A percentile compares a stretch with the other conserved stretches of the same genome.
Conservation (phyloP, 345 rosid genomes). For the Fremontodendron californicum region DNA sequence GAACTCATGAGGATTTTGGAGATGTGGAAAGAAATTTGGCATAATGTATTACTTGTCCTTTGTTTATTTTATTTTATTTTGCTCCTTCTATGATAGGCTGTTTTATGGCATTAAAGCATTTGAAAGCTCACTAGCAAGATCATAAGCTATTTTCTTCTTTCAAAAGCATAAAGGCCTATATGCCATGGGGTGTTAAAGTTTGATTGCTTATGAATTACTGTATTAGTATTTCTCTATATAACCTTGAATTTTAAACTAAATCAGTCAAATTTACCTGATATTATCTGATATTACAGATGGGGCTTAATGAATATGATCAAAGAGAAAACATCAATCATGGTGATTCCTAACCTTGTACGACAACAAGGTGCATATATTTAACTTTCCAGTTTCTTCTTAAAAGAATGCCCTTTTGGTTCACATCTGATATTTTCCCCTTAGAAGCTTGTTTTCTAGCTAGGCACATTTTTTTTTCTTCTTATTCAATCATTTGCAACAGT, state of each 20-base stretch:
- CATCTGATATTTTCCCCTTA: neutral
- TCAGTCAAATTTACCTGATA: neutral
- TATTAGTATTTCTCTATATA: neutral
- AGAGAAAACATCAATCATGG: constrained; percentile 52
- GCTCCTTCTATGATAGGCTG: neutral
- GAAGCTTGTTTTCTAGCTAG: neutral
- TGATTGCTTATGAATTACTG: too few relatives aligned
- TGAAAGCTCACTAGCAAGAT: neutral
- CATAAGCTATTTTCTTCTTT: neutral
- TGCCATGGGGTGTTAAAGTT: neutral
- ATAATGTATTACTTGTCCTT: too few relatives aligned
- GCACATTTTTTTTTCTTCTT: neutral
- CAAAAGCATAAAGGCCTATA: neutral
- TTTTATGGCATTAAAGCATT: neutral
- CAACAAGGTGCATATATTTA: constrained; percentile 43
- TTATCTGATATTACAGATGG: constrained; percentile 70
- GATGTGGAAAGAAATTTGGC: too few relatives aligned
- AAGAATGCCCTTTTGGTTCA: neutral
- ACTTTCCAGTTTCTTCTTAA: neutral
- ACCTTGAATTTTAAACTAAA: neutral
- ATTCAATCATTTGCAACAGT: constrained; percentile 30
- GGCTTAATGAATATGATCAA: constrained; percentile 47
- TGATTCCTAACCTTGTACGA: constrained; percentile 46
- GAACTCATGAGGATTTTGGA: too few relatives aligned
- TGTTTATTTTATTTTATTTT: too few relatives aligned